Conservation (phyloP, 768 basidiomycete species). For the Psilocybe tampanensis region DNA sequence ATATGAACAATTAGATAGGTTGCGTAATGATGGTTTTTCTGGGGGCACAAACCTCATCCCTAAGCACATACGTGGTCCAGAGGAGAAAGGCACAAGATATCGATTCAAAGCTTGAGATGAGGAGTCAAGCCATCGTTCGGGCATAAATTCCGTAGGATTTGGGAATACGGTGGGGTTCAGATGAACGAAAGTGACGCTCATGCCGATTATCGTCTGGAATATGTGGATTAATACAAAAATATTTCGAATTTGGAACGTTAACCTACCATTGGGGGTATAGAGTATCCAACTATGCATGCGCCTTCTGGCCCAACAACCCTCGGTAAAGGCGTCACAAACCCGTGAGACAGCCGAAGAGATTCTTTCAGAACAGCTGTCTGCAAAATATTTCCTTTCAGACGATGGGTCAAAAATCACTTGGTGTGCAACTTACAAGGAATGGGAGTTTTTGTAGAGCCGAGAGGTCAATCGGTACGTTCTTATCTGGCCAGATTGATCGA, state of each 20-base stretch:
- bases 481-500: slow-evolving; percentile 35
- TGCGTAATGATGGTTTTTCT: not conserved
- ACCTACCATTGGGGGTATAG: slow-evolving; percentile 42
- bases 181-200: slow-evolving; percentile 41
- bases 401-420: not conserved
- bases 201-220: slow-evolving; percentile 41
- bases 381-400: not conserved
- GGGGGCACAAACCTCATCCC: slow-evolving; percentile 40
- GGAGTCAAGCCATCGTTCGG: slow-evolving; percentile 44
- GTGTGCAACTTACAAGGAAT: slow-evolving; percentile 41
- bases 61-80: slow-evolving; percentile 46
- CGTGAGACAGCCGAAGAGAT: slow-evolving; percentile 44
- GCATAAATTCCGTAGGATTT: slow-evolving; percentile 38
- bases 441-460: slow-evolving; percentile 40
- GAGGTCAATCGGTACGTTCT: slow-evolving; percentile 25
- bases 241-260: not conserved
- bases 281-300: slow-evolving; percentile 33
- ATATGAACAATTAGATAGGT: not conserved
- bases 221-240: not conserved
- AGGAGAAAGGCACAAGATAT: slow-evolving; percentile 45
- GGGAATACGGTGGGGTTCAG: slow-evolving; percentile 37
- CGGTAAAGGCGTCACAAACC: slow-evolving; percentile 42
- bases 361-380: slow-evolving; percentile 51
- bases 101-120: slow-evolving; percentile 32
- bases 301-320: slow-evolving; percentile 41